These are phyloP conservation scores for Pelargonium nanum DNA, from an alignment of 345 rosid species.

Conservation along the genomic window DNA sequence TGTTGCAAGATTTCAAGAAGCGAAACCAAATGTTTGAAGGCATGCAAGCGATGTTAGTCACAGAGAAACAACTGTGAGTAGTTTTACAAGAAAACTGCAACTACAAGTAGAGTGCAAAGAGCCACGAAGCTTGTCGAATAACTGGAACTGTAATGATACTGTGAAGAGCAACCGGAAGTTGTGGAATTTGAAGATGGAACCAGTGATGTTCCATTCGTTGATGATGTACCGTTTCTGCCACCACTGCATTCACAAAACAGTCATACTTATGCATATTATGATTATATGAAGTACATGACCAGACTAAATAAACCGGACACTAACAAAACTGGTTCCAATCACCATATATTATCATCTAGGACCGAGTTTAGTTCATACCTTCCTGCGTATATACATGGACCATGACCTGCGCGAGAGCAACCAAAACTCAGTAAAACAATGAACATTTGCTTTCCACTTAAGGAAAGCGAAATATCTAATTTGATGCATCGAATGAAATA, in stretches of 20 bases:
- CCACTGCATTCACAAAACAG: slow-evolving; percentile 28
- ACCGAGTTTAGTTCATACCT: slow-evolving; percentile 32
- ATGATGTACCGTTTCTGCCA: slow-evolving; percentile 54
- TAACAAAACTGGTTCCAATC: background rate
- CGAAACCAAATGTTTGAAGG: background rate
- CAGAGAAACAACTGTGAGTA: background rate
- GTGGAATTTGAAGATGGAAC: slow-evolving; percentile 84
- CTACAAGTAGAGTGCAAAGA: slow-evolving; percentile 27
- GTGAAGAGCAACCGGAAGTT: slow-evolving; percentile 36
- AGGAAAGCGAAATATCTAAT: background rate
- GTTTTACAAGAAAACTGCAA: slow-evolving; percentile 37
- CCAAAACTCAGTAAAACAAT: slow-evolving; percentile 1
- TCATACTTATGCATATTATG: slow-evolving; percentile 4
- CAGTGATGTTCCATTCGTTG: slow-evolving; percentile 41
- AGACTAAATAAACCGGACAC: background rate
- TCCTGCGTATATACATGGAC: slow-evolving; percentile 63
- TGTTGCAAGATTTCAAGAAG: background rate
- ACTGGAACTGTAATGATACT: slow-evolving; percentile 16
- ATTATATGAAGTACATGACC: background rate
- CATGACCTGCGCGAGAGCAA: slow-evolving; percentile 53
- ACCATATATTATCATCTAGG: background rate
- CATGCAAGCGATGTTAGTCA: background rate
- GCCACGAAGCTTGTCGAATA: slow-evolving; percentile 39
- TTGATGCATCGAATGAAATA: background rate
- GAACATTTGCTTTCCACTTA: background rate